Evolutionary conservation across 148 eudicot genomes (phyloP), one percentile per base, ranked within the genome.

Genomic region (Chenopodium suecicum): DNA sequence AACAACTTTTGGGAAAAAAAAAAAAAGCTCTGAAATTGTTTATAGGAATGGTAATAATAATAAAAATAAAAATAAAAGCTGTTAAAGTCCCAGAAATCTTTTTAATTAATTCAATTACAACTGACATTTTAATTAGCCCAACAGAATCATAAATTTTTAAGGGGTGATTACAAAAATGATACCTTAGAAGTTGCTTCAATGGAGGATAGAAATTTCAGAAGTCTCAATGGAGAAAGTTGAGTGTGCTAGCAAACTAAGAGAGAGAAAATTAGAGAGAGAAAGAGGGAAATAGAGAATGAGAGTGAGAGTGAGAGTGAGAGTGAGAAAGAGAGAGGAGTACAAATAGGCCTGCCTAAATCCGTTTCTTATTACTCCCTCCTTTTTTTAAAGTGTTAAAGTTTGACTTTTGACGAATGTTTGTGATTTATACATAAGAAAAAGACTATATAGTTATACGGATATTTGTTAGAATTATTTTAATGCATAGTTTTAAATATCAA

Each of bases 111-210:
- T 29, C 63, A 75, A 58, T 60, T 74, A 6, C 31, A 81, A 74
- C 74, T 34, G 70, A 74, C 71, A 77, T 50, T 62, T 48, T 25
- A 56, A 71, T 77, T 77, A 52, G 31, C 60, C 73, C 68, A 74
- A 67, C 52, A 67, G 71, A 73, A 78, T 41, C 41, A 67, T 54
- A 17, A 46, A 37, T 14, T n/a, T 19, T 76, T 32, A 0, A 37
- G 68, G 69, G 1, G n/a, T 48, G 74, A 65, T 73, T 73, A 31
- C 7, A 37, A 6, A 37, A 37, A 37, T 37, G 44, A 37, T 37
- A 37, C 44, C 44, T 37, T 6, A 37, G 7, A 37, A 37, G 7
- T 6, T 37, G 44, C 44, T 37, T 37, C 44, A 37, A 37, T 37
- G 44, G 44, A 37, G 44, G 44, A 37, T 37, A 37, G 44, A 37